Conservation (phyloP, 495 filamentous ascomycete species). For the Neurospora tetraspora region DNA sequence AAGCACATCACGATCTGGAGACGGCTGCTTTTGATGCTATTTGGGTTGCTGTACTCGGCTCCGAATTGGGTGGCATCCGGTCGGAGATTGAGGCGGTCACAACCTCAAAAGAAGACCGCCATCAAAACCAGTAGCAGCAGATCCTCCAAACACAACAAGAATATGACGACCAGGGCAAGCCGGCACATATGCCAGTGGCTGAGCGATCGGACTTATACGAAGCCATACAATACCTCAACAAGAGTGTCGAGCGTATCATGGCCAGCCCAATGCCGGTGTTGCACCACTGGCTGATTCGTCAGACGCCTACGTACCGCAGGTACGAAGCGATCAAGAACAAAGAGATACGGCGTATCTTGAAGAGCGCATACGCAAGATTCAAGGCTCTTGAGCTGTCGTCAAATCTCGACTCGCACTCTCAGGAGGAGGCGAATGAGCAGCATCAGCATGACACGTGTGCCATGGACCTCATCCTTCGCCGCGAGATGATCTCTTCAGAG, state of each 20-base stretch:
- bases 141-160: too few relatives aligned
- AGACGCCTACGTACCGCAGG: conserved; percentile 14
- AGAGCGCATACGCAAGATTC: not conserved
- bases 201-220: too few relatives aligned
- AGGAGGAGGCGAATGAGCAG: conserved; percentile 1
- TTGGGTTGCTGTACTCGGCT: conserved; percentile 23
- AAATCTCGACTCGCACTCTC: conserved; percentile 2
- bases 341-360: conserved; percentile 16
- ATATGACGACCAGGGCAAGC: too few relatives aligned
- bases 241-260: too few relatives aligned
- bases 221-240: too few relatives aligned
- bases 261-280: too few relatives aligned
- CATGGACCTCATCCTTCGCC: conserved; percentile 28
- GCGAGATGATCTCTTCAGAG: conserved; percentile 18
- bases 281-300: not conserved
- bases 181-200: too few relatives aligned
- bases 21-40: conserved; percentile 27
- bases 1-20: conserved; percentile 20
- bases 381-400: conserved; percentile 15
- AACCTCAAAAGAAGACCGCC: too few relatives aligned
- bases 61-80: conserved; percentile 9
- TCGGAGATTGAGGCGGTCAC: conserved; percentile 6
- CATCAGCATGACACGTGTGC: conserved; percentile 22
- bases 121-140: too few relatives aligned
- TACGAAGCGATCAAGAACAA: conserved; percentile 6